Percentiles rank a stretch among this genome's conserved stretches.
These are phyloP conservation scores for Cavenderia fasciculata DNA, from an alignment of 78 protist species.

Conservation along the genomic window DNA sequence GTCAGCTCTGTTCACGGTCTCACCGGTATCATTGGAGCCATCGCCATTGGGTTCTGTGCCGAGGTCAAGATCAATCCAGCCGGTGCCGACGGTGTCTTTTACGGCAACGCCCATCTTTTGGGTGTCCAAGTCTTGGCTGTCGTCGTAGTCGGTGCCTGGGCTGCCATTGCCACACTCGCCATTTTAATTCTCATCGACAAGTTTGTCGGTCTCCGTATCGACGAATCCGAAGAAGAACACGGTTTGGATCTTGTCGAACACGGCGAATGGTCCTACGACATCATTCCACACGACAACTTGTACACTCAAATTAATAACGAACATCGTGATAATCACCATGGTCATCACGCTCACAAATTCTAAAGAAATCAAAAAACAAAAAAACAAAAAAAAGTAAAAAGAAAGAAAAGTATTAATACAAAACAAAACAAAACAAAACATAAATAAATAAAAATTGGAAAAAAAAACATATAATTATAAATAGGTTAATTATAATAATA, in stretches of 20 bases:
- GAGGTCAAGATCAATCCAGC: slow-evolving; percentile 26
- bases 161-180: slow-evolving; percentile 38
- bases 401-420: no score
- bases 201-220: slow-evolving; percentile 23
- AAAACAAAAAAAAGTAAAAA: no score
- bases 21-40: slow-evolving; percentile 82
- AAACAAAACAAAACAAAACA: no score
- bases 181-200: slow-evolving; percentile 29
- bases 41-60: slow-evolving; percentile 76
- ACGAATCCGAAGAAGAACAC: slow-evolving; percentile 55
- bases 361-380: no score
- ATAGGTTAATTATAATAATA: no score
- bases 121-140: slow-evolving; percentile 71
- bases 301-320: not conserved
- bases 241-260: slow-evolving; percentile 77
- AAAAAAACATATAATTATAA: no score
- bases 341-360: no score
- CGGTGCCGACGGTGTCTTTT: slow-evolving; percentile 71
- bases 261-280: slow-evolving; percentile 75
- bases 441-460: no score
- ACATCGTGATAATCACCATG: no score
- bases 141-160: slow-evolving; percentile 71
- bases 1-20: slow-evolving; percentile 85
- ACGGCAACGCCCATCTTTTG: slow-evolving; percentile 46
- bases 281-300: slow-evolving; percentile 16